Conservation (phyloP, 768 basidiomycete genomes). For the Lentinula sp. region DNA sequence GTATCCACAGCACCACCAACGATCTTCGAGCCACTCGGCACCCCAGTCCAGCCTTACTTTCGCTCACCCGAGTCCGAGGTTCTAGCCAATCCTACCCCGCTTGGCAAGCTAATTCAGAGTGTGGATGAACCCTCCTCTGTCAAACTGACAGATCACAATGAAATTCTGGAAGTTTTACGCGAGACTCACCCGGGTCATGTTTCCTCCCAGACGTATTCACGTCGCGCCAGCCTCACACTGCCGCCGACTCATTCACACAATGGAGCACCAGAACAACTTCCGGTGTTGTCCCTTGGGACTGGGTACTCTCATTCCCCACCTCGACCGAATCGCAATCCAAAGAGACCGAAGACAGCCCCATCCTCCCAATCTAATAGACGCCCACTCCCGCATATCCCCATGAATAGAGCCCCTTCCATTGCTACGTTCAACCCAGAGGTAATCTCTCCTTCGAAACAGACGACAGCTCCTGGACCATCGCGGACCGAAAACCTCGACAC, state of each 20-base stretch:
- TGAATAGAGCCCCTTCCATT: not conserved
- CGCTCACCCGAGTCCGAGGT: too few species aligned
- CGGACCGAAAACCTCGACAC: not conserved
- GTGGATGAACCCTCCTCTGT: too few species aligned
- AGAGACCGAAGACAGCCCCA: constrained; percentile 5
- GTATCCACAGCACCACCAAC: not conserved
- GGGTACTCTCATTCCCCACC: not conserved
- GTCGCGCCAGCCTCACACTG: not conserved
- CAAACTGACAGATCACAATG: not conserved
- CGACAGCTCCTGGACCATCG: not conserved
- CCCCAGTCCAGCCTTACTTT: not conserved
- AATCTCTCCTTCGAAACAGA: too few species aligned
- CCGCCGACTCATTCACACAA: not conserved
- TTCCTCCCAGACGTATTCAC: not conserved
- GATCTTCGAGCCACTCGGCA: not conserved
- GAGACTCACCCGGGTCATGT: not conserved
- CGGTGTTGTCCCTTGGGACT: not conserved
- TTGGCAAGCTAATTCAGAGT: not conserved
- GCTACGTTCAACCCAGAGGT: not conserved
- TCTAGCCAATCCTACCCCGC: not conserved
- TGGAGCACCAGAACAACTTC: not conserved
- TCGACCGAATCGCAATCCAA: not conserved
- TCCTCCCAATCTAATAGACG: not conserved
- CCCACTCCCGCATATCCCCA: not conserved
- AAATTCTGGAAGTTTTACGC: constrained; percentile 1